Evolutionary conservation across 2,329 filamentous ascomycete species (phyloP).

Genomic region (Cadophora malorum): DNA sequence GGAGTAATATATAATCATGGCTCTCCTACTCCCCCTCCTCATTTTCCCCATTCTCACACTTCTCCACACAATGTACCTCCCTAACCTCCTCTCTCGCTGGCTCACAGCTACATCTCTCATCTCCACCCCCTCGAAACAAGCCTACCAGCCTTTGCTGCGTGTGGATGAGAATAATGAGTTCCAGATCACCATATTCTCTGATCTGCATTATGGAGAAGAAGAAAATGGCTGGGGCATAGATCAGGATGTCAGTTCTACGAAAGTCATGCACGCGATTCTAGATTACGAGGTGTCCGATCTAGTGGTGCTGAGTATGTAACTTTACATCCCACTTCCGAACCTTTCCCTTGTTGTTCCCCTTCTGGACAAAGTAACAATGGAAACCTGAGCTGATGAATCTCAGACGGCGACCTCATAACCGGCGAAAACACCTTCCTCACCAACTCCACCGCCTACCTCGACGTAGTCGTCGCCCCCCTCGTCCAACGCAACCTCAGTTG

Average conservation of each 20-base stretch:
- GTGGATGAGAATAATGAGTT: constrained; percentile 32
- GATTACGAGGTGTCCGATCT: constrained; percentile 62
- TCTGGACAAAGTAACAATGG: background rate
- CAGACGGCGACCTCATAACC: constrained; percentile 71
- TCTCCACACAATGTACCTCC: constrained; percentile 25
- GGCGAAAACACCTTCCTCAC: constrained; percentile 65
- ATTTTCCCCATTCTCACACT: constrained; percentile 8
- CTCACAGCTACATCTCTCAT: constrained; percentile 18
- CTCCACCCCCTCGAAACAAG: constrained; percentile 1
- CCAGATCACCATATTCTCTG: constrained; percentile 63
- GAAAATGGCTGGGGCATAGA: constrained; percentile 51
- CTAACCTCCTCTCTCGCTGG: constrained; percentile 23
- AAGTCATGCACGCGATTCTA: constrained; percentile 64
- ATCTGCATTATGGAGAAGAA: constrained; percentile 73
- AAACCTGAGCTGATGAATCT: constrained; percentile 3
- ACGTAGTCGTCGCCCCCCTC: constrained; percentile 64
- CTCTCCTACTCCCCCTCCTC: background rate
- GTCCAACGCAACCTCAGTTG: constrained; percentile 61
- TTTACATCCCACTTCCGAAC: background rate
- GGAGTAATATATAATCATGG: constrained; percentile 13
- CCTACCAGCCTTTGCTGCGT: constrained; percentile 26
- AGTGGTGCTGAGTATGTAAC: constrained; percentile 61
- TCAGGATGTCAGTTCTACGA: constrained; percentile 62
- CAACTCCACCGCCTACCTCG: constrained; percentile 64
- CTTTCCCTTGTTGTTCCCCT: background rate